Conservation (phyloP, 148 eudicot species). For the Pharnaceum exiguum region DNA sequence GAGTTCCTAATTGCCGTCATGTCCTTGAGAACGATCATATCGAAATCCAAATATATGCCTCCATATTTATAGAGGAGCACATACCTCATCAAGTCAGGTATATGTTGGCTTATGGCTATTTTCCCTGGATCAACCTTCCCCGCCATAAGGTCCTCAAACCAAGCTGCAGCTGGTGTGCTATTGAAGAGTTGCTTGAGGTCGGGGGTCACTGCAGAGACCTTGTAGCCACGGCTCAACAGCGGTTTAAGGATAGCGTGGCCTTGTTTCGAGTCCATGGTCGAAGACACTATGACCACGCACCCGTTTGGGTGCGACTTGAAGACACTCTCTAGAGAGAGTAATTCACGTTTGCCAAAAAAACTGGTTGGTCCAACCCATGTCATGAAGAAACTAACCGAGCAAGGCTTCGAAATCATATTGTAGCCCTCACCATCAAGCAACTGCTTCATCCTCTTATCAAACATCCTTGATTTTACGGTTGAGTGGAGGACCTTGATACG, state of each 20-base stretch:
- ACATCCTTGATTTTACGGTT: background rate
- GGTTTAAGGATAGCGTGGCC: slow-evolving; percentile 31
- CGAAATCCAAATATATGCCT: slow-evolving; percentile 50
- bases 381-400: slow-evolving; percentile 40
- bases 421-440: no score
- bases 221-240: slow-evolving; percentile 22
- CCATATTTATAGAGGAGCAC: slow-evolving; percentile 51
- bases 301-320: slow-evolving; percentile 42
- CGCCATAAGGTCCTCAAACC: slow-evolving; percentile 31
- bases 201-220: slow-evolving; percentile 24
- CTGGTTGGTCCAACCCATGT: slow-evolving; percentile 42
- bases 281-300: slow-evolving; percentile 45
- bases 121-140: slow-evolving; percentile 38
- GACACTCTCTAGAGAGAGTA: slow-evolving; percentile 33
- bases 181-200: slow-evolving; percentile 31
- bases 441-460: slow-evolving; percentile 17
- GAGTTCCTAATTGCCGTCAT: slow-evolving; percentile 42
- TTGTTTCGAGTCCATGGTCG: slow-evolving; percentile 34
- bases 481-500: slow-evolving; percentile 28
- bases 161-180: slow-evolving; percentile 37
- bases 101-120: slow-evolving; percentile 44
- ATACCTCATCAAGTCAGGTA: slow-evolving; percentile 43
- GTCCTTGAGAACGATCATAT: slow-evolving; percentile 38
- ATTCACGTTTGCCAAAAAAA: slow-evolving; percentile 31
- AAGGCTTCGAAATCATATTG: slow-evolving; percentile 11